These are phyloP conservation scores for Xylaria digitata DNA, from an alignment of 2,329 filamentous ascomycete species.

Conservation along the genomic window DNA sequence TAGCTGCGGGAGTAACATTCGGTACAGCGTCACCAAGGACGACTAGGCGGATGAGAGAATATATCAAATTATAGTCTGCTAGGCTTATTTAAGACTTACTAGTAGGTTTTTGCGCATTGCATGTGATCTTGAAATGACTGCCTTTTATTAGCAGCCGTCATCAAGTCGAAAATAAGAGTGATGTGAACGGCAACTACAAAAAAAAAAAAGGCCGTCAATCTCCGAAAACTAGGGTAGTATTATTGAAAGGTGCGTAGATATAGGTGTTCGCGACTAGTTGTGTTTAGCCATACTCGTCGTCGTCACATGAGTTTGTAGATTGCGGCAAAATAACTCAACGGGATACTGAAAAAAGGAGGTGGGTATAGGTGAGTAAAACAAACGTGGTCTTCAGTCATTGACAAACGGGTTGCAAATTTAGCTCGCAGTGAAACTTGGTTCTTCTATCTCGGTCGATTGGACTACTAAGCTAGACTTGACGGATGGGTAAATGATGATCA, in stretches of 20 bases:
- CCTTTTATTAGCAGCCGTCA: neutral
- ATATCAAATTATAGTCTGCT: too few relatives aligned
- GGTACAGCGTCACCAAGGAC: neutral
- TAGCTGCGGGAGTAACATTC: neutral
- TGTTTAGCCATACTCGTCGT: neutral
- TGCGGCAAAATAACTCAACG: neutral
- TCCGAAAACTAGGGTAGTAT: neutral
- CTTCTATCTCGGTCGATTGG: neutral
- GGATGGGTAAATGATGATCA: neutral
- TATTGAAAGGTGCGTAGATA: neutral
- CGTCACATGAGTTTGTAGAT: constrained; percentile 4
- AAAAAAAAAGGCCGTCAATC: neutral
- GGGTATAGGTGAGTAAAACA: neutral
- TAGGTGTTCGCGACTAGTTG: neutral
- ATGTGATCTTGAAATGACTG: neutral
- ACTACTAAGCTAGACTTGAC: neutral
- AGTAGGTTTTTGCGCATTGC: neutral
- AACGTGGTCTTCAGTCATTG: neutral
- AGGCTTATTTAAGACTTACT: neutral
- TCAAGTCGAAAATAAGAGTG: neutral
- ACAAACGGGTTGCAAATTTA: neutral
- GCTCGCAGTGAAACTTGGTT: too few relatives aligned
- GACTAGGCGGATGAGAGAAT: neutral
- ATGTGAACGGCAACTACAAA: neutral
- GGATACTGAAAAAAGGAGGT: too few relatives aligned